Conservation (phyloP, 805 yeast genomes). For the Candida schatavii region DNA sequence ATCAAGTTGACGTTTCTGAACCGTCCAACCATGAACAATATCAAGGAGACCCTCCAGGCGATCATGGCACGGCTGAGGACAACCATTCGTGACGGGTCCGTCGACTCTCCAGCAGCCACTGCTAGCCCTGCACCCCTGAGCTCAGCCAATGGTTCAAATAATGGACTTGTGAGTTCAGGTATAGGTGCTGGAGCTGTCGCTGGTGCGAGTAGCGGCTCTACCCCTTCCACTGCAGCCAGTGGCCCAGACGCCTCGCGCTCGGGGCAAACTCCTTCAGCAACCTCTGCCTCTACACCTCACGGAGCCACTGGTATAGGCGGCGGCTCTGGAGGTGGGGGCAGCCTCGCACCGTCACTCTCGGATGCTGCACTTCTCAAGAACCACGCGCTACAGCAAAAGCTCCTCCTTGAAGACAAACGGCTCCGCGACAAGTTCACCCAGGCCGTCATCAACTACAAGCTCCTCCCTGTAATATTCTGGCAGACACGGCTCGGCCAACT, state of each 20-base stretch:
- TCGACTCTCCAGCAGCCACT: slow-evolving; percentile 18
- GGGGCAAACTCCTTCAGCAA: slow-evolving; percentile 1
- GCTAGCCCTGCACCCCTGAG: slow-evolving; percentile 29
- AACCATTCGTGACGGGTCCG: slow-evolving; percentile 43
- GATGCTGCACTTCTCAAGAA: slow-evolving; percentile 60
- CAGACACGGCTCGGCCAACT: slow-evolving; percentile 71
- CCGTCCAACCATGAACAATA: slow-evolving; percentile 71
- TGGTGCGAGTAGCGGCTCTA: slow-evolving; percentile 10
- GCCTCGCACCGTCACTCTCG: slow-evolving; percentile 25
- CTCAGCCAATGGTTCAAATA: slow-evolving; percentile 7
- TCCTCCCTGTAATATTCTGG: slow-evolving; percentile 87
- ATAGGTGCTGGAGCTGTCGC: slow-evolving; percentile 4
- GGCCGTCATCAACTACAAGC: slow-evolving; percentile 74
- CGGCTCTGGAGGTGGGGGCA: slow-evolving; percentile 15
- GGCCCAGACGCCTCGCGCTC: background rate
- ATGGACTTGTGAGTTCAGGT: background rate
- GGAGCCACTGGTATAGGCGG: slow-evolving; percentile 11
- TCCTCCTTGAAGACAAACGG: slow-evolving; percentile 64
- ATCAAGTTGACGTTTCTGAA: slow-evolving; percentile 62
- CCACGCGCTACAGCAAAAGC: slow-evolving; percentile 71
- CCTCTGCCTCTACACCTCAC: background rate
- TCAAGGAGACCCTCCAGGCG: slow-evolving; percentile 64
- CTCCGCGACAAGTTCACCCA: slow-evolving; percentile 79
- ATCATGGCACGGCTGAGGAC: slow-evolving; percentile 66
- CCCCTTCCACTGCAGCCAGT: slow-evolving; percentile 7